Evolutionary conservation across 768 basidiomycete genomes (phyloP).

Genomic region (Pleurotus tuoliensis): DNA sequence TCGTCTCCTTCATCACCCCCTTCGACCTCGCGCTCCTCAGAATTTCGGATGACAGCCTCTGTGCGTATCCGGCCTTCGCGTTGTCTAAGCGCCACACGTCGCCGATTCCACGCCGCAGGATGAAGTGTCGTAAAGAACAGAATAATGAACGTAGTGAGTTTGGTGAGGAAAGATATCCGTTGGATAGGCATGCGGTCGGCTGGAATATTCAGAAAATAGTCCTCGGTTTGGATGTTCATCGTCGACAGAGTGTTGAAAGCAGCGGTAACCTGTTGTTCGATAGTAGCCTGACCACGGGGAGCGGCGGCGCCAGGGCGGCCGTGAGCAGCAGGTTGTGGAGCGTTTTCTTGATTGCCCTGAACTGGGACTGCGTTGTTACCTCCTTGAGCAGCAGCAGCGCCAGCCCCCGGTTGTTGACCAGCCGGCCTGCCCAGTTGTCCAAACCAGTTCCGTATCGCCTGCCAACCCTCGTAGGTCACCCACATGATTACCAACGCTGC

Average conservation of each 20-base stretch:
- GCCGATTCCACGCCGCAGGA: constrained; percentile 71
- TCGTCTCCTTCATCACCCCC: constrained; percentile 18
- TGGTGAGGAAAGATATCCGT: constrained; percentile 49
- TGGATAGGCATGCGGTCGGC: constrained; percentile 13
- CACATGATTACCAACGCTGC: constrained; percentile 62
- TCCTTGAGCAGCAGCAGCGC: constrained; percentile 2
- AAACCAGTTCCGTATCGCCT: constrained; percentile 50
- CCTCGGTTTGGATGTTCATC: constrained; percentile 54
- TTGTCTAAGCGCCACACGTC: constrained; percentile 51
- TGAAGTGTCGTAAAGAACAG: constrained; percentile 61
- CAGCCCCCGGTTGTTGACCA: constrained; percentile 12
- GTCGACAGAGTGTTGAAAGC: constrained; percentile 51
- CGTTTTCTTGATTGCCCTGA: neutral
- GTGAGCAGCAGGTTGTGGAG: constrained; percentile 6
- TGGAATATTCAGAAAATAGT: constrained; percentile 38
- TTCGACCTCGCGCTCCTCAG: constrained; percentile 19
- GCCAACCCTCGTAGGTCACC: constrained; percentile 77
- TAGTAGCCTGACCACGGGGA: constrained; percentile 11
- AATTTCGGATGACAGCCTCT: constrained; percentile 49
- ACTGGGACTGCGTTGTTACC: neutral
- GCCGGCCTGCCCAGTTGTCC: constrained; percentile 15
- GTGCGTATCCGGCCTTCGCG: constrained; percentile 67
- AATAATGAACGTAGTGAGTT: constrained; percentile 47
- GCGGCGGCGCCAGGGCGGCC: constrained; percentile 8
- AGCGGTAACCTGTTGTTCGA: constrained; percentile 23